Base-by-base conservation (phyloP, 2,329 filamentous ascomycete genomes). In the Hortaea werneckii region DNA sequence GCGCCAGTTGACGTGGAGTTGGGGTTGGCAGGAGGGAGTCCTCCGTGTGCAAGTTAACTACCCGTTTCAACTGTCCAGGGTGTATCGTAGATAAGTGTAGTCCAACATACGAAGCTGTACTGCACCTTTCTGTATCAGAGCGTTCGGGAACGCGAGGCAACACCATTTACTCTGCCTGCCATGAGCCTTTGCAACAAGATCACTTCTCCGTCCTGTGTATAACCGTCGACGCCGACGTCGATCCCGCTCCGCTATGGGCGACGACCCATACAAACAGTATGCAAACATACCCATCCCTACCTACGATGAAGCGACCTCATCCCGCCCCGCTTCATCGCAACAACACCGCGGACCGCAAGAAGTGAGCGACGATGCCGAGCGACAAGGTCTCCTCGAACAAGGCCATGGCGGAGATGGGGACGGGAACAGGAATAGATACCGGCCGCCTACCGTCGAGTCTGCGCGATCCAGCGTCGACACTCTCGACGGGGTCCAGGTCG, bases 391-490 rank as follows among this genome's bases (percentile, higher is more conserved):
- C 27, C 74, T 94, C 37, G 74, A 73, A 44, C 70, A 53, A 72
- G 72, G 47, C 68, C 29, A 49, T 43, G 42, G 9, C 9, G 9
- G 9, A 20, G 8, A 9, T 35, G 32, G n/a, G n/a, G 4, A 20
- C 20, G 20, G 20, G 20, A 20, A 20, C 20, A 20, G 20, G 20
- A 26, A 42, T 9, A 37, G 80, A 52, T 95, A 95, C 65, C 81
- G 80, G 29, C 77, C 83, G 34, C 88, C 90, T 1, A 89, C 85
- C 1, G 88, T 90, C 51, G 85, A 92, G 65, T 88, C 87, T 47
- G 83, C 81, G 50, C 83, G 89, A 51, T 70, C 71, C 42, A 79
- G 68, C 65, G 69, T 74, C 53, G 81, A 76, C 49, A 67, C 55
- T 50, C 67, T 70, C 4, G 44, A 41, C 10, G 68, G 71, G 47